Conservation (phyloP, 176 grass and related monocot species). For the Triticum urartu region DNA sequence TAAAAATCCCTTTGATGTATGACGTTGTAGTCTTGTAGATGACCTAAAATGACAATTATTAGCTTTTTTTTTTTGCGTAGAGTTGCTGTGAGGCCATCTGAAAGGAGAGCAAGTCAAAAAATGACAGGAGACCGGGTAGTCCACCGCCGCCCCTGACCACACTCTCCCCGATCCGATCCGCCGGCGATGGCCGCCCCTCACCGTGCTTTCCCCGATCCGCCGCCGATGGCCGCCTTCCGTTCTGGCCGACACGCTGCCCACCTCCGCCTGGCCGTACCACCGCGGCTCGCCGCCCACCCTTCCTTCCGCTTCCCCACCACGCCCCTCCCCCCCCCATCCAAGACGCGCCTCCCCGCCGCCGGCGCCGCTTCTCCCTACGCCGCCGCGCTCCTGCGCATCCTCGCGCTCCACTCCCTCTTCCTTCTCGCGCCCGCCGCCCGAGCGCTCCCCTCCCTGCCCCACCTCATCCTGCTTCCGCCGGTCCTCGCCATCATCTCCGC, state of each 20-base stretch:
- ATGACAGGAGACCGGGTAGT: not conserved
- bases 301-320: constrained; percentile 46
- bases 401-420: constrained; percentile 52
- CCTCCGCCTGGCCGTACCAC: constrained; percentile 54
- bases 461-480: constrained; percentile 31
- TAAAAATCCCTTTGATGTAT: too few species aligned
- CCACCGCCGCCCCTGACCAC: not conserved
- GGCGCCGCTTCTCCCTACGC: constrained; percentile 43
- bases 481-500: constrained; percentile 50
- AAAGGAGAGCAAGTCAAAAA: not conserved
- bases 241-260: constrained; percentile 34
- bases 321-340: constrained; percentile 49
- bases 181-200: not conserved
- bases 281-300: constrained; percentile 32
- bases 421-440: constrained; percentile 44
- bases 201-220: constrained; percentile 15
- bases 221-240: constrained; percentile 12
- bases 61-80: not conserved
- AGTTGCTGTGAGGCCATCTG: not conserved
- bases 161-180: not conserved
- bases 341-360: constrained; percentile 29
- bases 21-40: too few species aligned
- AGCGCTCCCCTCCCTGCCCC: constrained; percentile 33
- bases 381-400: constrained; percentile 49
- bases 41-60: too few species aligned